phyloP scores from a whole-genome alignment of 768 basidiomycete species.

The Mycena galericulata region DNA sequence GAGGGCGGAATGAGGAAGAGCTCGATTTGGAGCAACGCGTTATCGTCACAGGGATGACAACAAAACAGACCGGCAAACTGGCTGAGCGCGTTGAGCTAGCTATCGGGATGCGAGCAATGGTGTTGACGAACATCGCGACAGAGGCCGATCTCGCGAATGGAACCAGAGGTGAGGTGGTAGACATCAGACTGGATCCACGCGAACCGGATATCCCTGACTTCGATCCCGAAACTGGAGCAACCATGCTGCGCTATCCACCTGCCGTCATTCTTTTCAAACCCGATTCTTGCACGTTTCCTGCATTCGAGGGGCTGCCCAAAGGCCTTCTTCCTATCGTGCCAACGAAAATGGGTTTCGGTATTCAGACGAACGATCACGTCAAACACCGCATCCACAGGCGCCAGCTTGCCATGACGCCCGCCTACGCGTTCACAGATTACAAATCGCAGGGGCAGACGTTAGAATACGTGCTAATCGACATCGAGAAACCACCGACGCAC shows the following conservation, averaged over 20 bases:
- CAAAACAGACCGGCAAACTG: neutral
- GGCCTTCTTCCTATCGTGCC: slow-evolving; percentile 43
- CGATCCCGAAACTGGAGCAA: neutral
- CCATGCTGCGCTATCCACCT: slow-evolving; percentile 45
- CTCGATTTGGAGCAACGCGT: too few species aligned
- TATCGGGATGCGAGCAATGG: neutral
- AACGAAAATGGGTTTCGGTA: slow-evolving; percentile 9
- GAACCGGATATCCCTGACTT: neutral
- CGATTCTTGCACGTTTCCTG: slow-evolving; percentile 21
- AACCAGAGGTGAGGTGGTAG: neutral
- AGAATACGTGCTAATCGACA: slow-evolving; percentile 48
- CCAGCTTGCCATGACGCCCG: slow-evolving; percentile 47
- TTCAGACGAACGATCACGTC: slow-evolving; percentile 17
- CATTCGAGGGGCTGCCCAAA: slow-evolving; percentile 41
- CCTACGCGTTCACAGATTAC: slow-evolving; percentile 57
- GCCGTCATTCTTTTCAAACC: slow-evolving; percentile 47
- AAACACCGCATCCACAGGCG: slow-evolving; percentile 20
- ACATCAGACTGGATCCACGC: neutral
- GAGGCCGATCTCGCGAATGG: neutral
- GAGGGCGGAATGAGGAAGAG: too few species aligned
- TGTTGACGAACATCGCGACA: neutral
- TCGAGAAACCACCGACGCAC: slow-evolving; percentile 43
- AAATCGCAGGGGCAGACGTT: slow-evolving; percentile 55
- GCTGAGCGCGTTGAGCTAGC: neutral
- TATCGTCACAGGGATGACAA: neutral